Base-by-base conservation (phyloP, 176 grass and related monocot species). In the Oryza meridionalis region DNA sequence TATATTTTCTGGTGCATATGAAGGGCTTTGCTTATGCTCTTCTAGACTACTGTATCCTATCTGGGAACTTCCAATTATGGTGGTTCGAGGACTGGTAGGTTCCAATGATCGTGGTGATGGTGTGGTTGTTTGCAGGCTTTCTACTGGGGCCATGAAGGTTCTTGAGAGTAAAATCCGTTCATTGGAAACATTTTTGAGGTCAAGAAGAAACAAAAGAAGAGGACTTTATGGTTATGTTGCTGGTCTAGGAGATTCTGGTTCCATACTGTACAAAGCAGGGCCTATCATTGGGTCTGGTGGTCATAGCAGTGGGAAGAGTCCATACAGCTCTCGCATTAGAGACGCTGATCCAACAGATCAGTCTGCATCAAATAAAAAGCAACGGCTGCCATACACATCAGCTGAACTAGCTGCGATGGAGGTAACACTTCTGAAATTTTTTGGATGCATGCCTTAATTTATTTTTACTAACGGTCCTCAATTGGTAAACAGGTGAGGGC, bases 361-460 rank as follows among this genome's bases (percentile, higher is more conserved):
- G 70, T 69, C 69, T 38, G 73, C 90, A 84, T 83, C 69, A 49
- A 93, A 70, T 90, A 98, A 98, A 88, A 98, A 90, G 65, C 89
- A 86, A 43, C 73, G 85, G 16, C 45, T 87, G 44, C 88, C 91
- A 83, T 93, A 92, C 85, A 93, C 89, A 83, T 91, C 91, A 84
- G 85, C 93, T 62, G 96, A 98, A 82, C 71, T 98, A 80, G 93
- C 91, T 72, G 96, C 93, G 65, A 98, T 98, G 96, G 96, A 98
- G 96, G 96, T 95, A 88, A 81, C 58, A 46, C 66, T 53, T 84
- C 22, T 73, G 21, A 22, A 78, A 84, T 79, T 84, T 22, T 2
- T 73, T 26, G 12, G 43, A 61, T 61, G 25, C 58, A 72, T 50
- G 67, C 42, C 33, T 84, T 75, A 58, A 25, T 85, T 75, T 25